Conservation (phyloP, 1,284 basidiomycete species). For the Gomphus bonarii region DNA sequence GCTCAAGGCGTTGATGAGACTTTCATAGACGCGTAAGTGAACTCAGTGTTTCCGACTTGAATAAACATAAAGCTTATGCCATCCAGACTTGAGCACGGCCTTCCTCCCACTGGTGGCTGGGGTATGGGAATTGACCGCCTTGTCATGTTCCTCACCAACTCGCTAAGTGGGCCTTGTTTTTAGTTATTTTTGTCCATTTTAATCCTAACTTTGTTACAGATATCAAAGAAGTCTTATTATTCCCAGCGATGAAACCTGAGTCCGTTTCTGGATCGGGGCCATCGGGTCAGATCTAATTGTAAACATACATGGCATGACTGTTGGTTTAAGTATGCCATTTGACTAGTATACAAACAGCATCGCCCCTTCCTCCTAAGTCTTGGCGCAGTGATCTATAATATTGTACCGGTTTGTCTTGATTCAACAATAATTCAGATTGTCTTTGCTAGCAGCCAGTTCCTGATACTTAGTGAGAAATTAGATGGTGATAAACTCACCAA, state of each 20-base stretch:
- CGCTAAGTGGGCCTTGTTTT: slow-evolving; percentile 52
- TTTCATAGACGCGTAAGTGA: slow-evolving; percentile 79
- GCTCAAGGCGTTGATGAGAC: slow-evolving; percentile 96
- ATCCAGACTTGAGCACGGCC: slow-evolving; percentile 87
- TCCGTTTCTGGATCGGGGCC: slow-evolving; percentile 21
- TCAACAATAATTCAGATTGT: no score
- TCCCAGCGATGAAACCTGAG: slow-evolving; percentile 86
- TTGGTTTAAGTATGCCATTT: no score
- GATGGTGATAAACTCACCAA: no score
- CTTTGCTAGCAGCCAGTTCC: no score
- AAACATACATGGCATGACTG: neutral
- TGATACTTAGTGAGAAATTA: no score
- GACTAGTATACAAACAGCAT: no score
- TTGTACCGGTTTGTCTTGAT: no score
- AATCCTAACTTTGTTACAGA: slow-evolving; percentile 33
- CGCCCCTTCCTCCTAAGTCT: no score
- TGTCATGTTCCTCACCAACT: slow-evolving; percentile 95
- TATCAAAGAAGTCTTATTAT: slow-evolving; percentile 84
- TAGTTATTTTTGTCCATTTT: slow-evolving; percentile 20
- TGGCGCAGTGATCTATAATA: no score
- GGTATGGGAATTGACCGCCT: slow-evolving; percentile 89
- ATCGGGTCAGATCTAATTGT: slow-evolving; percentile 18
- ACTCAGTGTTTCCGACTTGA: neutral
- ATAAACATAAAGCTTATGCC: slow-evolving; percentile 9
- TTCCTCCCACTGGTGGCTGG: slow-evolving; percentile 97